Conservation (phyloP, 1,139 yeast species). For the Geotrichum bryndzae region DNA sequence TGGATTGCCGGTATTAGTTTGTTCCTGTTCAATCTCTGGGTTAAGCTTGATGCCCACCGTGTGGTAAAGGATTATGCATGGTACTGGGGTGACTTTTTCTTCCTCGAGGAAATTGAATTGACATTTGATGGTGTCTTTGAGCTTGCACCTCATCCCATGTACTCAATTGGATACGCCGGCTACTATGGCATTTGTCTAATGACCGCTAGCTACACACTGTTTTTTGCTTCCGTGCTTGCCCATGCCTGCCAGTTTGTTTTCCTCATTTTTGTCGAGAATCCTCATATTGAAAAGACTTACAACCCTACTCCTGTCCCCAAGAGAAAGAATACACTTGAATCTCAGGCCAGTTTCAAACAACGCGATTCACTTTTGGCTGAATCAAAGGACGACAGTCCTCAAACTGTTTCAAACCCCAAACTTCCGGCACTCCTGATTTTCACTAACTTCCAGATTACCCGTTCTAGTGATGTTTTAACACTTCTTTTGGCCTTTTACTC, state of each 20-base stretch:
- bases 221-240: slow-evolving; percentile 66
- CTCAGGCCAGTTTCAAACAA: slow-evolving; percentile 10
- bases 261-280: slow-evolving; percentile 72
- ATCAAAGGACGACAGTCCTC: neutral
- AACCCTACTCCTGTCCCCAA: slow-evolving; percentile 34
- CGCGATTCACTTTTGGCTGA: slow-evolving; percentile 4
- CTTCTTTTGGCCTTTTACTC: slow-evolving; percentile 44
- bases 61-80: slow-evolving; percentile 89
- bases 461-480: slow-evolving; percentile 61
- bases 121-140: slow-evolving; percentile 89
- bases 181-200: slow-evolving; percentile 80
- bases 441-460: slow-evolving; percentile 55
- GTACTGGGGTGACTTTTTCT: slow-evolving; percentile 95
- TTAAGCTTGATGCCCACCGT: slow-evolving; percentile 80
- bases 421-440: slow-evolving; percentile 53
- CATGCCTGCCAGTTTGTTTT: slow-evolving; percentile 77
- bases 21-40: slow-evolving; percentile 75
- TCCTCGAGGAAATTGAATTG: slow-evolving; percentile 70
- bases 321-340: slow-evolving; percentile 16
- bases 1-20: slow-evolving; percentile 43
- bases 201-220: slow-evolving; percentile 67
- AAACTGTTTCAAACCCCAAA: slow-evolving; percentile 11
- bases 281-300: slow-evolving; percentile 81
- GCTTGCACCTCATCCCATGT: slow-evolving; percentile 92
- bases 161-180: slow-evolving; percentile 83